Base-by-base conservation (phyloP, 2,329 filamentous ascomycete species). In the Lojkania enalia region DNA sequence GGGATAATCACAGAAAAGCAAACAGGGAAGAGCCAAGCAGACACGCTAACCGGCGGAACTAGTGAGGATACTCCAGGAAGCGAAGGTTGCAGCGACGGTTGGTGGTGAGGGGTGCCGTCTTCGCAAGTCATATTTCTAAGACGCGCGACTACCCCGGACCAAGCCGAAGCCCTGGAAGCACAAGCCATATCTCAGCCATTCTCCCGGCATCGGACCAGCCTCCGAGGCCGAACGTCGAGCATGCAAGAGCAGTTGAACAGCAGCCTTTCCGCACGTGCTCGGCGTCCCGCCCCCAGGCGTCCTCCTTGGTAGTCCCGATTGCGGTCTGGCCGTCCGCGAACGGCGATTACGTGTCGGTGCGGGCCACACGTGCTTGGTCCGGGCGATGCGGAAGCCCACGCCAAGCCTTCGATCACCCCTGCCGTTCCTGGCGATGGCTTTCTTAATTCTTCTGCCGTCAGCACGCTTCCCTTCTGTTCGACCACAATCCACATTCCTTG, bases 361-460 rank as follows among this genome's bases (percentile, higher is more conserved):
- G 11, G 9, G 11, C 30, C 30, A 6, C 30, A 9, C 30, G 30
- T 33, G 9, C 9, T 7, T 9, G 9, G 7, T 33, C 30, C 9
- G 30, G 7, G 30, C 30, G 15, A 11, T 33, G 33, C 33, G 33
- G 33, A 36, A 20, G 19, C 15, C 6, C 11, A 20, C 19, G 33
- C 33, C 33, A 36, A 36, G 33, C 33, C 14, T 27, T 9, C 30
- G 30, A 27, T 27, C 23, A n/a, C 7, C 23, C 23, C 23, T 27
- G n/a, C n/a, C n/a, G 23, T 27, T 7, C 23, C 23, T 27, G 23
- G 23, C 23, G 23, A 7, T n/a, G 7, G 23, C 23, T 7, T 9
- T n/a, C 23, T 27, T 27, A 27, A 27, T 33, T 16, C 30, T 11
- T 27, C 25, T 33, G 9, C 30, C 30, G 16, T 33, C 30, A 33